Base-by-base conservation (phyloP, 768 basidiomycete genomes). In the Rhodotorula babjevae region DNA sequence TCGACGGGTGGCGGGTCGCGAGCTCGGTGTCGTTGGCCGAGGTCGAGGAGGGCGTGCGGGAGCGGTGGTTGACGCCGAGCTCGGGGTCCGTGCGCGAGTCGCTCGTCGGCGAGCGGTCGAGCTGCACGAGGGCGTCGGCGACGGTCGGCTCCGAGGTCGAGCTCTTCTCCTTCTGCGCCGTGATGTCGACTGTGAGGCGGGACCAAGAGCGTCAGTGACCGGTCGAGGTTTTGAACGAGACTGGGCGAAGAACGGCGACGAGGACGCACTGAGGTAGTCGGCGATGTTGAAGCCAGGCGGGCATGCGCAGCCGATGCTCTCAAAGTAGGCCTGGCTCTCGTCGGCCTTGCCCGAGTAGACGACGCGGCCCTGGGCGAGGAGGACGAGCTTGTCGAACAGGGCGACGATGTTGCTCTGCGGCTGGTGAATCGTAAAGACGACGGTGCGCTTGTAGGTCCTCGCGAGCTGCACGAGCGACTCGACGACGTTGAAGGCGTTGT, bases 341-440 rank as follows among this genome's bases (percentile, higher is more conserved):
- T 82, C 80, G 46, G 88, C 86, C 73, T 88, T 88, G 21, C 93
- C 93, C 7, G 90, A 89, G 81, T 93, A 96, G 11, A 94, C 88
- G 15, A 89, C 81, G 77, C 88, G 90, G 4, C 96, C 96, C 63
- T 86, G 85, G 0, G 91, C 91, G 27, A 99, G 85, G 6, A 98
- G 83, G 6, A 98, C 81, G 44, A 99, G 85, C 72, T 94, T 89
- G 79, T 99, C 95, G 76, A 99, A 98, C 21, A 99, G 83, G 0
- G 92, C 88, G 23, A 98, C 94, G 76, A 99, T 98, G 81, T 97
- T 97, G 80, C 92, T 93, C 63, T 95, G 88, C 23, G 95, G 96
- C 80, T 98, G 96, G 78, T 99, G 96, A 68, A 99, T 98, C 0
- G 95, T 98, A 83, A 98, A 96, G 69, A 98, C 85, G 63, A 98